These are phyloP conservation scores for Chondrus crispus DNA, from an alignment of 23 red algal genomes.

Conservation along the genomic window DNA sequence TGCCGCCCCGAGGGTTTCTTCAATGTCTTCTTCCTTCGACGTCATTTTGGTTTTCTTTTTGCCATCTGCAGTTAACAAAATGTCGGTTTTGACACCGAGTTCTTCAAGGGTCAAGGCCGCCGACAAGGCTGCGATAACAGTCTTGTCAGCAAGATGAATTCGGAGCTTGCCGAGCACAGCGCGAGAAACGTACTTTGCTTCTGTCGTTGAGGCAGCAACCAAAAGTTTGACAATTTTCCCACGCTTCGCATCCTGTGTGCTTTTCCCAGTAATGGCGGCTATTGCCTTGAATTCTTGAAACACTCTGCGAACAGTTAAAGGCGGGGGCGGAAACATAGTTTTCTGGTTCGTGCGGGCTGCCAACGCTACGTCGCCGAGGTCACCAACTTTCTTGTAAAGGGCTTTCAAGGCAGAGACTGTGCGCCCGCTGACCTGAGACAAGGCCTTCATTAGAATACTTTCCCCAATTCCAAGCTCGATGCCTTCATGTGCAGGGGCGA, in stretches of 20 bases:
- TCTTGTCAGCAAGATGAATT: slow-evolving; percentile 93
- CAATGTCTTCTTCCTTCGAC: slow-evolving; percentile 19
- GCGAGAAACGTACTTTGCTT: slow-evolving; percentile 88
- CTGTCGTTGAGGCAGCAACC: slow-evolving; percentile 57
- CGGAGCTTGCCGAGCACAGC: slow-evolving; percentile 88
- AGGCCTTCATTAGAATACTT: slow-evolving; percentile 75
- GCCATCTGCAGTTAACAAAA: slow-evolving; percentile 34
- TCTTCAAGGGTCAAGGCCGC: slow-evolving; percentile 45
- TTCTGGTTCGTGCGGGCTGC: slow-evolving; percentile 68
- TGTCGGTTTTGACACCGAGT: background rate
- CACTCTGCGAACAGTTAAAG: slow-evolving; percentile 72
- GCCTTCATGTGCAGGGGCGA: slow-evolving; percentile 93
- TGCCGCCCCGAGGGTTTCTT: slow-evolving; percentile 42
- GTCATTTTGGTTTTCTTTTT: slow-evolving; percentile 47
- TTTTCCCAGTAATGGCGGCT: slow-evolving; percentile 65
- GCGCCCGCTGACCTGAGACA: slow-evolving; percentile 68
- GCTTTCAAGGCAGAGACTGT: slow-evolving; percentile 58
- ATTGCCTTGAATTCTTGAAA: slow-evolving; percentile 68
- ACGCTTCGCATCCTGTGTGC: slow-evolving; percentile 54
- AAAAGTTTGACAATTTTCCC: slow-evolving; percentile 73
- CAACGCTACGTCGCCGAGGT: slow-evolving; percentile 91
- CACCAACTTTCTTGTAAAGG: slow-evolving; percentile 58
- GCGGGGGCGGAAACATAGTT: slow-evolving; percentile 84
- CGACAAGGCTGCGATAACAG: slow-evolving; percentile 80
- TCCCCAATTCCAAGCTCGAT: slow-evolving; percentile 94